Evolutionary conservation across 257 asterid genomes (phyloP), one percentile per base, ranked within the genome.

Genomic region (Misopates orontium): DNA sequence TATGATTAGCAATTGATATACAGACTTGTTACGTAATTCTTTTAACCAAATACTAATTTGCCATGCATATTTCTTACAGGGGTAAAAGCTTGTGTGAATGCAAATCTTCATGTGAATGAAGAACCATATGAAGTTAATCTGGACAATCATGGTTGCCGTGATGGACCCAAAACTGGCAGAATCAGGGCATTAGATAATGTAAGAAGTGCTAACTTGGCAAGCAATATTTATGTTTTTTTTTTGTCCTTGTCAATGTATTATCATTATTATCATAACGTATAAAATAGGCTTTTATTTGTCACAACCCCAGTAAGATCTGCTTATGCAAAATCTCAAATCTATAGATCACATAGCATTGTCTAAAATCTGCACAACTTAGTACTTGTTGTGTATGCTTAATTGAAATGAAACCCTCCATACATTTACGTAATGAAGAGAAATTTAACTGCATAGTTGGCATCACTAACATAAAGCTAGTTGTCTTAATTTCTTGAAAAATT

Each of bases 81-180:
- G 99, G 67, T 93, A 60, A 84, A 81, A 80, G 89, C 91, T 55
- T 90, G 92, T 60, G 10, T 71, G 72, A 87, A 81, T 73, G 91
- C 87, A 68, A 80, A 73, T 66, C 16, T 44, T 65, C 88, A 69
- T 16, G 79, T 80, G 67, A 50, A 73, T 64, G 99, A 90, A 84
- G 95, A 86, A 71, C 88, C 85, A 51, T 93, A 70, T 73, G 99
- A 93, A 74, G 71, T 93, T 68, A 69, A 68, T 60, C 60, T 82
- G 53, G 99, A 90, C 77, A 90, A 87, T 76, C 97, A 93, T 71
- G 96, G 99, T 31, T 74, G 80, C 63, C 45, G 25, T 19, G 81
- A 78, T 81, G 97, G 96, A 53, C 92, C 99, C 53, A 90, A 76
- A 77, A 73, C 81, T 48, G 99, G 96, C 75, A 86, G 99, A 74